Percentiles rank a stretch among this genome's conserved stretches.
These are phyloP conservation scores for Penicillium angulare DNA, from an alignment of 495 filamentous ascomycete genomes.

Conservation along the genomic window DNA sequence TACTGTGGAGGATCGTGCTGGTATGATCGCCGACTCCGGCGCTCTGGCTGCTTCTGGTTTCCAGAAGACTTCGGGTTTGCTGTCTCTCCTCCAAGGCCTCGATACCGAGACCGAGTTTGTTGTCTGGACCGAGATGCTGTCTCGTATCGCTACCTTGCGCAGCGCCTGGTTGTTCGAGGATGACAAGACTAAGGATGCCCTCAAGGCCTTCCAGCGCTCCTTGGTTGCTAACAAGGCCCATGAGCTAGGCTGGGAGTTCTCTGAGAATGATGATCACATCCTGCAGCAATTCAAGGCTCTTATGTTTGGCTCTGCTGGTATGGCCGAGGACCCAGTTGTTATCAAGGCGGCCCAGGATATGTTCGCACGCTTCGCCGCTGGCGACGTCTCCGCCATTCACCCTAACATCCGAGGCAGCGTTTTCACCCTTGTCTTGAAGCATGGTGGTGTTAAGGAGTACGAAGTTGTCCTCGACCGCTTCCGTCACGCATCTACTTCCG, in stretches of 20 bases:
- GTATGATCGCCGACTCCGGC: slow-evolving; percentile 94
- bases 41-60: slow-evolving; percentile 88
- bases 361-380: slow-evolving; percentile 60
- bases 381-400: slow-evolving; percentile 60
- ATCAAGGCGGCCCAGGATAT: slow-evolving; percentile 61
- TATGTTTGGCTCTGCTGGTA: slow-evolving; percentile 61
- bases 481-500: slow-evolving; percentile 78
- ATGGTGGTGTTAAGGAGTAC: slow-evolving; percentile 62
- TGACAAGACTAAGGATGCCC: slow-evolving; percentile 63
- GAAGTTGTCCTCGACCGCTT: slow-evolving; percentile 79
- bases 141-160: slow-evolving; percentile 71
- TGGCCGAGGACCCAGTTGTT: slow-evolving; percentile 57
- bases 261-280: slow-evolving; percentile 78
- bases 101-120: slow-evolving; percentile 82
- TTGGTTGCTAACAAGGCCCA: slow-evolving; percentile 76
- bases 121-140: slow-evolving; percentile 89
- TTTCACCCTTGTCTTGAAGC: slow-evolving; percentile 60
- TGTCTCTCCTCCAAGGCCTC: slow-evolving; percentile 83
- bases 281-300: slow-evolving; percentile 78
- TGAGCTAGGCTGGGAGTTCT: slow-evolving; percentile 84
- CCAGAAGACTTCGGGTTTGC: slow-evolving; percentile 85
- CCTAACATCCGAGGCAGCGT: slow-evolving; percentile 65
- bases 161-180: slow-evolving; percentile 89
- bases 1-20: slow-evolving; percentile 88
- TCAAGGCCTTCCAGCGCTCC: slow-evolving; percentile 77